phyloP scores from a whole-genome alignment of 2,329 filamentous ascomycete genomes.

The Davidsoniella virescens region DNA sequence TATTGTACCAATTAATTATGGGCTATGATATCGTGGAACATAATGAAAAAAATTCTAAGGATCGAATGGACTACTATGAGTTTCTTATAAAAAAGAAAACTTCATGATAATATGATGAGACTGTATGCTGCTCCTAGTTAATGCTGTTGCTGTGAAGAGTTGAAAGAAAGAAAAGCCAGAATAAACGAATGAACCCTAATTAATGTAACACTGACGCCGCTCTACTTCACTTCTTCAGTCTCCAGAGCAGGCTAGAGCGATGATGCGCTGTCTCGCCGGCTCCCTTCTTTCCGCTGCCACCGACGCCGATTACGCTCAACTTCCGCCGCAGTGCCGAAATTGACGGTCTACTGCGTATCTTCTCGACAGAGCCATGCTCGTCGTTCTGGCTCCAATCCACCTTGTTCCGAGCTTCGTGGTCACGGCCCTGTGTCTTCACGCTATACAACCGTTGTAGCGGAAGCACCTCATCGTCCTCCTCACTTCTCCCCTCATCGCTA shows the following conservation, averaged over 20 bases:
- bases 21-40: background rate
- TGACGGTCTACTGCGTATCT: slow-evolving; percentile 18
- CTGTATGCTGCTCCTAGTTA: background rate
- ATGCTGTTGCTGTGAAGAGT: background rate
- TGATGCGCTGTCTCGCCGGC: too few species aligned
- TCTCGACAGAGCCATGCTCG: slow-evolving; percentile 20
- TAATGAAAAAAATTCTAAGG: too few species aligned
- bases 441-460: background rate
- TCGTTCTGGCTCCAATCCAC: slow-evolving; percentile 46
- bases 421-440: background rate
- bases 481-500: background rate
- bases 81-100: background rate
- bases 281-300: slow-evolving; percentile 19
- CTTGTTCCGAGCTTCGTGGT: slow-evolving; percentile 22
- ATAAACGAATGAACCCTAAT: background rate
- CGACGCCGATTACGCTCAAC: background rate
- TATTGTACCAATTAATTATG: background rate
- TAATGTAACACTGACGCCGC: background rate
- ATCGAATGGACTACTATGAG: too few species aligned
- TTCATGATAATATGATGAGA: background rate
- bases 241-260: background rate
- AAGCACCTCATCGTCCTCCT: slow-evolving; percentile 1
- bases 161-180: background rate
- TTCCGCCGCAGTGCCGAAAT: slow-evolving; percentile 30
- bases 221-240: slow-evolving; percentile 2